These are phyloP conservation scores for Coprinopsis sp. DNA, from an alignment of 768 basidiomycete genomes.

Conservation along the genomic window DNA sequence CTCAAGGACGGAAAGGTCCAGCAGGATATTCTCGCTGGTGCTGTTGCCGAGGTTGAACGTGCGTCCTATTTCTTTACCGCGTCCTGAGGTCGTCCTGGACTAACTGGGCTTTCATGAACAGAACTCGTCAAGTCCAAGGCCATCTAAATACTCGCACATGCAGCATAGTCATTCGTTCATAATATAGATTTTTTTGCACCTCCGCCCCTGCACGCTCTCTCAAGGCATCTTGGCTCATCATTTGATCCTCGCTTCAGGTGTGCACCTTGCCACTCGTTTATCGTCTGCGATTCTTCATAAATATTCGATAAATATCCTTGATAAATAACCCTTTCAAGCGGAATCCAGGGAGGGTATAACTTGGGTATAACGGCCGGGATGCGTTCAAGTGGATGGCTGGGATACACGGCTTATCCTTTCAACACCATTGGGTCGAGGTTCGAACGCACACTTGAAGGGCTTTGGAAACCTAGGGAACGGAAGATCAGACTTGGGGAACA, in stretches of 20 bases:
- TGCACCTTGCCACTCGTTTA: neutral
- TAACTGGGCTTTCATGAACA: too few relatives aligned
- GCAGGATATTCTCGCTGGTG: constrained; percentile 72
- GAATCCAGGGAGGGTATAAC: too few relatives aligned
- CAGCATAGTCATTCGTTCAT: constrained; percentile 8
- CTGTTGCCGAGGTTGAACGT: constrained; percentile 92
- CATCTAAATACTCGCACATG: constrained; percentile 50
- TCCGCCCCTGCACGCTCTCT: neutral
- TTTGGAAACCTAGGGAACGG: neutral
- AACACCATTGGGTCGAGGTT: too few relatives aligned
- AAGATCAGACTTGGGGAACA: neutral
- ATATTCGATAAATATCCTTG: too few relatives aligned
- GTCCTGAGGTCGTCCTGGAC: neutral
- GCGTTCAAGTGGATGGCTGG: too few relatives aligned
- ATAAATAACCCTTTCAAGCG: too few relatives aligned
- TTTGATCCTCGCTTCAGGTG: neutral
- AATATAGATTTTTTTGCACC: constrained; percentile 14
- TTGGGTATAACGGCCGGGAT: too few relatives aligned
- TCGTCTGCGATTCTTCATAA: too few relatives aligned
- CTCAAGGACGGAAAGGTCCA: constrained; percentile 87
- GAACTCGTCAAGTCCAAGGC: constrained; percentile 90
- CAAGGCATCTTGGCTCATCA: neutral
- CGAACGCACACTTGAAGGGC: neutral
- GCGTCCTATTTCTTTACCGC: constrained; percentile 33
- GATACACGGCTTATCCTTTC: too few relatives aligned